Evolutionary conservation across 1,284 basidiomycete species (phyloP), one percentile per base, ranked within the genome.

Genomic region (Somion occarium): DNA sequence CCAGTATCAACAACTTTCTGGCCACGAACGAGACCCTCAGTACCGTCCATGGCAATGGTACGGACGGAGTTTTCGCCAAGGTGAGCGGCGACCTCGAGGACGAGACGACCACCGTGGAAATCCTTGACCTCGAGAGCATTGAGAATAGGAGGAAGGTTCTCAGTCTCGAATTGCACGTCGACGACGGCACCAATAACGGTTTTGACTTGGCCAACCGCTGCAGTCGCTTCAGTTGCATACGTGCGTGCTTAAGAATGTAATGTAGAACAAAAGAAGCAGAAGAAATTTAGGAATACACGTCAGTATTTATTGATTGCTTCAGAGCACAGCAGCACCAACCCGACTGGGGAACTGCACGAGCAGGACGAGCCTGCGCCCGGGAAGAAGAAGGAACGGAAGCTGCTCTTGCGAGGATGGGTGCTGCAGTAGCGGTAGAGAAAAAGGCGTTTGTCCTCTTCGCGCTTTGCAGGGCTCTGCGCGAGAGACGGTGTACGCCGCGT

Each of bases 141-240:
- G 66, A 98, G 85, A 73, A 99, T 98, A 59, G 93, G 87, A 54
- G 96, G 96, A 46, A 98, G 90, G 73, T 86, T 78, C 60, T 93
- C 92, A 49, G 82, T 80, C 59, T 93, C 91, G 67, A 94, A 93
- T 73, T 97, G 93, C 61, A 98, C 95, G 73, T 99, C 96, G 70
- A 99, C 96, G 76, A 99, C 96, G 76, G 96, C 95, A 88, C 92
- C 92, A 73, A 94, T 94, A 79, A 94, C 90, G 62, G 90, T 92
- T 81, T 96, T 96, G 68, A 96, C 90, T 49, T 81, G 74, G 62
- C 93, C 93, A 64, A 79, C 73, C 55, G 79, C 66, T 60, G 63
- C 71, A 73, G 82, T 85, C 56, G 91, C 80, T 71, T 95, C 91
- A 56, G 94, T 94, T 57, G 94, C 94, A 81, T 96, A 97, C 46